These are phyloP conservation scores for Gaeumannomyces tritici DNA, from an alignment of 2,329 filamentous ascomycete species.

Conservation along the genomic window DNA sequence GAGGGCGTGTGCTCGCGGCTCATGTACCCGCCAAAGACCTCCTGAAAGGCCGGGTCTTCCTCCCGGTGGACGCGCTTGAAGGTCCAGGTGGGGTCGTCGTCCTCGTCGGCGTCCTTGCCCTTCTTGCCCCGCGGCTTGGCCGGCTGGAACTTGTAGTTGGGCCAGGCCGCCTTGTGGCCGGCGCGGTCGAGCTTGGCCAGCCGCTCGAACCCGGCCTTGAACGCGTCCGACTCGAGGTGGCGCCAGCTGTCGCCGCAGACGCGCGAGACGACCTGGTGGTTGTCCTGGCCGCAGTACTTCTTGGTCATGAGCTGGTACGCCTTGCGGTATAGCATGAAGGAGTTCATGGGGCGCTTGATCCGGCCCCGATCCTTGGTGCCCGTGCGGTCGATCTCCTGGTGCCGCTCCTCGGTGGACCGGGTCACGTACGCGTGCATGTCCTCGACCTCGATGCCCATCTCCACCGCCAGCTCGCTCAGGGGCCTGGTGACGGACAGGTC, in stretches of 20 bases:
- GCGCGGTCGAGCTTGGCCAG: slow-evolving; percentile 72
- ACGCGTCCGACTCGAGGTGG: slow-evolving; percentile 59
- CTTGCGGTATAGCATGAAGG: slow-evolving; percentile 95
- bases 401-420: slow-evolving; percentile 56
- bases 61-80: slow-evolving; percentile 8
- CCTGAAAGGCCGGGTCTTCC: slow-evolving; percentile 14
- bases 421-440: slow-evolving; percentile 78
- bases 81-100: slow-evolving; percentile 34
- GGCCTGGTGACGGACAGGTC: slow-evolving; percentile 49
- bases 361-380: slow-evolving; percentile 58
- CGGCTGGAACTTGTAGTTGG: slow-evolving; percentile 89
- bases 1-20: slow-evolving; percentile 12
- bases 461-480: slow-evolving; percentile 61
- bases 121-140: slow-evolving; percentile 51
- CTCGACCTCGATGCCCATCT: slow-evolving; percentile 46
- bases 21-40: slow-evolving; percentile 17
- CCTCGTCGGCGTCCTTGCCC: slow-evolving; percentile 25
- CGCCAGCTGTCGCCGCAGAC: slow-evolving; percentile 80
- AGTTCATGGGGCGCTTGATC: slow-evolving; percentile 90
- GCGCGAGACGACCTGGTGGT: slow-evolving; percentile 85
- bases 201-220: slow-evolving; percentile 67
- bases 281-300: slow-evolving; percentile 70
- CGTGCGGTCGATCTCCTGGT: slow-evolving; percentile 52
- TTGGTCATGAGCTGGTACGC: slow-evolving; percentile 85
- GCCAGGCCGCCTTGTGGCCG: slow-evolving; percentile 79